phyloP scores from a whole-genome alignment of 495 filamentous ascomycete genomes.

The Massariosphaeria phaeospora region DNA sequence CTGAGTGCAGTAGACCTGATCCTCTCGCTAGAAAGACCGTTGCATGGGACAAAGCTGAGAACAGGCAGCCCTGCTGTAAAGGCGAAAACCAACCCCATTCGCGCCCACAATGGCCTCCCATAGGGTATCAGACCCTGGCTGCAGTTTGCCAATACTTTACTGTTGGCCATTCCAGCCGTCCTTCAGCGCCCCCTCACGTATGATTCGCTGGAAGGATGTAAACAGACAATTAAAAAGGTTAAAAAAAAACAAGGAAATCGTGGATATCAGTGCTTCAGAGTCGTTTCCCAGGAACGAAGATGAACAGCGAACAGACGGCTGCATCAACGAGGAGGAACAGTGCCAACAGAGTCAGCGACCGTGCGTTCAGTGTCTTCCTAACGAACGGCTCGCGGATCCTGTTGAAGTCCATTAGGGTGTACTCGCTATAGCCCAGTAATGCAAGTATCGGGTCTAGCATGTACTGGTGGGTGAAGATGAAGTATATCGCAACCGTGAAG shows the following conservation, averaged over 20 bases:
- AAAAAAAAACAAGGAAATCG: not conserved
- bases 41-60: too few relatives aligned
- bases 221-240: not conserved
- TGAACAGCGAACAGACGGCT: conserved; percentile 74
- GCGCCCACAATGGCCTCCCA: too few relatives aligned
- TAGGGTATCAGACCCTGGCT: too few relatives aligned
- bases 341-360: conserved; percentile 68
- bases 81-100: too few relatives aligned
- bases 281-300: conserved; percentile 85
- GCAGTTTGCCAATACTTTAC: too few relatives aligned
- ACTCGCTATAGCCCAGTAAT: conserved; percentile 85
- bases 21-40: too few relatives aligned
- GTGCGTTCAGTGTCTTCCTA: conserved; percentile 71
- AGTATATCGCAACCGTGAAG: conserved; percentile 84
- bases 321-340: conserved; percentile 70
- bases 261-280: conserved; percentile 50
- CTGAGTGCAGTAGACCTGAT: too few relatives aligned
- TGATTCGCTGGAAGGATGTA: too few relatives aligned
- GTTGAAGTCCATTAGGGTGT: conserved; percentile 86
- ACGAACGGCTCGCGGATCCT: conserved; percentile 85
- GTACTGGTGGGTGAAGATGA: conserved; percentile 86
- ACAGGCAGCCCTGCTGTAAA: too few relatives aligned
- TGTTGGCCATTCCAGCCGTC: too few relatives aligned
- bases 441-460: conserved; percentile 87
- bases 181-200: too few relatives aligned